These are phyloP conservation scores for Biscogniauxia marginata DNA, from an alignment of 2,329 filamentous ascomycete genomes.

Conservation along the genomic window DNA sequence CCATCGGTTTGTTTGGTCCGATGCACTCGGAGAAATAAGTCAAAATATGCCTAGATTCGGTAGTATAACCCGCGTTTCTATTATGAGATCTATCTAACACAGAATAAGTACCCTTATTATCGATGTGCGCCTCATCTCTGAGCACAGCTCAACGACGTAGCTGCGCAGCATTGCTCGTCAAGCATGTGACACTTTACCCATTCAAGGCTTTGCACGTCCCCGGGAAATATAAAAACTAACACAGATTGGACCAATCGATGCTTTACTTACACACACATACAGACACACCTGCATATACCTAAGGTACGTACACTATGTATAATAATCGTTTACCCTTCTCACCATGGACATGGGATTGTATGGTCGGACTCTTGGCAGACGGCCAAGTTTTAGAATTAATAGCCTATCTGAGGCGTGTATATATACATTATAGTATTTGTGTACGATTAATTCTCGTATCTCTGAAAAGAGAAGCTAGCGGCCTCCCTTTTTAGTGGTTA, in stretches of 20 bases:
- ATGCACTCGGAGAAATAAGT: neutral
- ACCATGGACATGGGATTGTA: neutral
- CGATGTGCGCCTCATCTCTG: neutral
- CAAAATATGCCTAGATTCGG: neutral
- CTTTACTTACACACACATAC: no score
- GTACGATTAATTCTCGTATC: no score
- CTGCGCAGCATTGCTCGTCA: neutral
- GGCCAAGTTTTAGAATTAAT: no score
- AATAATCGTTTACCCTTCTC: neutral
- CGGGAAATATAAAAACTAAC: neutral
- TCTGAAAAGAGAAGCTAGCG: neutral
- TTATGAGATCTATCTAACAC: neutral
- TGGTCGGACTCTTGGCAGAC: neutral
- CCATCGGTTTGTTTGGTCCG: neutral
- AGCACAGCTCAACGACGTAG: neutral
- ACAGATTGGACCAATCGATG: neutral
- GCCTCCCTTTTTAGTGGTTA: no score
- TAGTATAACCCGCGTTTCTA: neutral
- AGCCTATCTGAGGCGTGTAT: no score
- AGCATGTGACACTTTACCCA: neutral
- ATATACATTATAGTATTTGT: no score
- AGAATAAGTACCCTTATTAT: neutral
- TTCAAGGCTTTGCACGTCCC: neutral
- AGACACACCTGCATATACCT: neutral
- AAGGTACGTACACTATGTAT: conserved; percentile 3